These are phyloP conservation scores for Dioszegia hungarica DNA, from an alignment of 768 basidiomycete species.

Conservation along the genomic window DNA sequence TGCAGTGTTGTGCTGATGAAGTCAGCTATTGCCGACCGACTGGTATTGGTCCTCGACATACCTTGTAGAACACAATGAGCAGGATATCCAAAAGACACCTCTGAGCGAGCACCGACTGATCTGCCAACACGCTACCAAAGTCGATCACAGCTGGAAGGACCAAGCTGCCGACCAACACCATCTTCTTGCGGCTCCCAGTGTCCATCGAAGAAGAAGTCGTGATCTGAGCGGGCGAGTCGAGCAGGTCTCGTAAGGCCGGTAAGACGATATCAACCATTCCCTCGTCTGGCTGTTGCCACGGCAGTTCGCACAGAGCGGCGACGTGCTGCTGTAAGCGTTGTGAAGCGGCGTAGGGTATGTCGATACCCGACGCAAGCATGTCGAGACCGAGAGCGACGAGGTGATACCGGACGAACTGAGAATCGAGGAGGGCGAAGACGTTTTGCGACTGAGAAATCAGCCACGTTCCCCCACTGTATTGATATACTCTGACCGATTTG, in stretches of 20 bases:
- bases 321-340: conserved; percentile 40
- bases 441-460: conserved; percentile 18
- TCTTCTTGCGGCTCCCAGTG: conserved; percentile 6
- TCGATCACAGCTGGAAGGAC: conserved; percentile 31
- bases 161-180: conserved; percentile 20
- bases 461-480: neutral
- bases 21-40: neutral
- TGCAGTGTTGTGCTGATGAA: conserved; percentile 17
- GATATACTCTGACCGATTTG: conserved; percentile 12
- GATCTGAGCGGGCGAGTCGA: conserved; percentile 21
- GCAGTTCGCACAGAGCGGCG: conserved; percentile 21
- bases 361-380: conserved; percentile 24
- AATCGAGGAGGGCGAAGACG: conserved; percentile 19
- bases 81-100: conserved; percentile 29
- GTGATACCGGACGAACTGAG: conserved; percentile 22
- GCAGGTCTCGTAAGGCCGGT: conserved; percentile 20
- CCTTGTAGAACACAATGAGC: conserved; percentile 35
- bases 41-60: no score
- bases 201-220: neutral
- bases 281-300: conserved; percentile 21
- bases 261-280: conserved; percentile 19
- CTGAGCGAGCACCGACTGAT: conserved; percentile 17
- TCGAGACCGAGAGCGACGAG: conserved; percentile 26
- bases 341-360: conserved; percentile 13
- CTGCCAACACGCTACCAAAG: conserved; percentile 13